Evolutionary conservation across 2,329 filamentous ascomycete species (phyloP).

Genomic region (Xylariomycetidae sp.): DNA sequence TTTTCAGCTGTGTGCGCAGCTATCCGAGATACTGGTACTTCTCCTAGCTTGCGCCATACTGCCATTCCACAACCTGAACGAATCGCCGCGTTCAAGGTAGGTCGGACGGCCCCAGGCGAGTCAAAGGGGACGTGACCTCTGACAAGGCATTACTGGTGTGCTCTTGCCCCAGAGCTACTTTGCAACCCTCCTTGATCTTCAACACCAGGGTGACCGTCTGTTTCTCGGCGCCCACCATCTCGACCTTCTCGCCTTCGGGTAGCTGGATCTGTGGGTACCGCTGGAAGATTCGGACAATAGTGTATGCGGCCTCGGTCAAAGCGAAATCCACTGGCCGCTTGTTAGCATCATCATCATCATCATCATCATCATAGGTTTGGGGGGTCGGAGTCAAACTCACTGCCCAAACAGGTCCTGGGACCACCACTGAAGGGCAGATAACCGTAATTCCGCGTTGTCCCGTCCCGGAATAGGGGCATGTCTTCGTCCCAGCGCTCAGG

Average conservation of each 20-base stretch:
- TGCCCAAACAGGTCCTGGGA: conserved; percentile 18
- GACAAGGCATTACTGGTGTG: too few species aligned
- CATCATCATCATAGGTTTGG: not conserved
- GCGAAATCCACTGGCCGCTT: conserved; percentile 22
- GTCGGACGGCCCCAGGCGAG: too few species aligned
- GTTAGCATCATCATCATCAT: too few species aligned
- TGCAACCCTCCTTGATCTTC: conserved; percentile 16
- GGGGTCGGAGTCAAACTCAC: conserved; percentile 7
- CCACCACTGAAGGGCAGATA: conserved; percentile 22
- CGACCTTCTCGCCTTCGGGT: conserved; percentile 13
- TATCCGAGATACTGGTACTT: too few species aligned
- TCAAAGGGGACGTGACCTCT: too few species aligned
- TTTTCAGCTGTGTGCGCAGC: too few species aligned
- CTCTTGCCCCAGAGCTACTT: conserved; percentile 12
- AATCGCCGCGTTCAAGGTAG: too few species aligned
- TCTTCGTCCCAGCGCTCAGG: conserved; percentile 37
- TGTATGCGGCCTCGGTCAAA: conserved; percentile 18
- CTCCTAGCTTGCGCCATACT: too few species aligned
- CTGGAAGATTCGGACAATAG: conserved; percentile 17
- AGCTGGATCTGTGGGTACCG: conserved; percentile 15
- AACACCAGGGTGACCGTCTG: conserved; percentile 17
- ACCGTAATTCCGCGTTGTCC: conserved; percentile 14
- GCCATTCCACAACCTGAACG: too few species aligned
- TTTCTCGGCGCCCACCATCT: conserved; percentile 16
- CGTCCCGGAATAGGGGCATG: conserved; percentile 12